Evolutionary conservation across 2,329 filamentous ascomycete genomes (phyloP), one percentile per base, ranked within the genome.

Genomic region (Pestalotiopsis sp.): DNA sequence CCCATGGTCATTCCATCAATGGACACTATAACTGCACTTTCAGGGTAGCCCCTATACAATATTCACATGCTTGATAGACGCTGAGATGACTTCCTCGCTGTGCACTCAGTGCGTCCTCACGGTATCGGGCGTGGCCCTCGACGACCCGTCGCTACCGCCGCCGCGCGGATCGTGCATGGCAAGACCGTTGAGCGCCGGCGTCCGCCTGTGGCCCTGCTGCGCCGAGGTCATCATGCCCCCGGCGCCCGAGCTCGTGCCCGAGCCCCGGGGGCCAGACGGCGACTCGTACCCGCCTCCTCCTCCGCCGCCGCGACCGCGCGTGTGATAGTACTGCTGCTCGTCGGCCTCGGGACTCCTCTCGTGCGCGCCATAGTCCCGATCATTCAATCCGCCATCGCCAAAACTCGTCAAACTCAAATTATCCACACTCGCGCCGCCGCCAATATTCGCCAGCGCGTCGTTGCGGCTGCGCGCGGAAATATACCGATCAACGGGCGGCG

Each of bases 401-500:
- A 73, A 74, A 17, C 71, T 70, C 11, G 69, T 60, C 20, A 73
- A 58, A 36, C 71, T 73, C 70, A 72, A 69, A 9, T 67, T 67
- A 13, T 74, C 75, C 4, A 71, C 69, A 13, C 70, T 59, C 7
- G 27, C 36, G 25, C 52, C 62, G n/a, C 17, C 45, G 17, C 45
- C 45, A n/a, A 52, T 56, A 25, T 36, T 52, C 0, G 27, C 13
- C 27, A 27, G 11, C 31, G 13, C 20, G 17, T 59, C 14, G 14
- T 31, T 41, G 5, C 41, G 6, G 11, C 14, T 45, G 25, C 17
- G 41, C 13, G 41, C 25, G 31, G 61, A 23, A 14, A 73, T 68
- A n/a, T 69, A 65, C 2, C 65, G 65, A 11, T 72, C 71, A 3
- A 79, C 76, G 1, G 73, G 74, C 12, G 75, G 76, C 4, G 75